Percentiles rank a stretch among this genome's conserved stretches.
These are phyloP conservation scores for Mortierella sp. DNA, from an alignment of 371 early-diverging fungal genomes.

Conservation along the genomic window DNA sequence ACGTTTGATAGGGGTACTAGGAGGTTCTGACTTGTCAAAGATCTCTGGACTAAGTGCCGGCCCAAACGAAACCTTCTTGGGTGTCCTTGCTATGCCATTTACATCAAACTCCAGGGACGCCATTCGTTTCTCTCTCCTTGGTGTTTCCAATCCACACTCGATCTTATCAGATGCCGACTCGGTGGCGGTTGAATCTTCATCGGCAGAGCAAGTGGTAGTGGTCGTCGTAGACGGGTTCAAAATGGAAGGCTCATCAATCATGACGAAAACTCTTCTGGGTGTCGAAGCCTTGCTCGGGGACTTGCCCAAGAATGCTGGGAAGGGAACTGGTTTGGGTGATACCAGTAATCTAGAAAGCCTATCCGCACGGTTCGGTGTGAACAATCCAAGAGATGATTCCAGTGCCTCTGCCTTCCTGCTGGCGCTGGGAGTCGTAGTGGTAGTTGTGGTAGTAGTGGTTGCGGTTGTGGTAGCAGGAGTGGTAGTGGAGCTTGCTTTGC, in stretches of 20 bases:
- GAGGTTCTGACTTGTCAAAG: conserved; percentile 59
- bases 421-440: too few species aligned
- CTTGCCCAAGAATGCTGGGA: conserved; percentile 37
- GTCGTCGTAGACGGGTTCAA: conserved; percentile 10
- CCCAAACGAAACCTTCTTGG: conserved; percentile 63
- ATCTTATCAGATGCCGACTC: background rate
- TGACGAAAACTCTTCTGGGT: conserved; percentile 2
- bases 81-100: conserved; percentile 7
- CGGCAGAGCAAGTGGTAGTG: too few species aligned
- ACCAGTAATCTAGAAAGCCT: conserved; percentile 36
- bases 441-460: too few species aligned
- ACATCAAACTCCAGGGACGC: conserved; percentile 13
- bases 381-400: conserved; percentile 36
- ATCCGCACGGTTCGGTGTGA: conserved; percentile 43
- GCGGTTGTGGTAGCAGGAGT: too few species aligned
- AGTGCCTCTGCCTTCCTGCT: conserved; percentile 18
- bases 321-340: conserved; percentile 40
- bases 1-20: conserved; percentile 61
- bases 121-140: conserved; percentile 25
- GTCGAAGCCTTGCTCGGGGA: conserved; percentile 12
- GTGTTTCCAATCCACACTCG: conserved; percentile 15
- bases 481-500: too few species aligned
- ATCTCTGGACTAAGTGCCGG: conserved; percentile 64
- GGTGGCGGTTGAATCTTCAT: background rate
- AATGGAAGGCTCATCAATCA: conserved; percentile 21